These are phyloP conservation scores for Yamadazyma ubonensis DNA, from an alignment of 805 yeast species.

Conservation along the genomic window DNA sequence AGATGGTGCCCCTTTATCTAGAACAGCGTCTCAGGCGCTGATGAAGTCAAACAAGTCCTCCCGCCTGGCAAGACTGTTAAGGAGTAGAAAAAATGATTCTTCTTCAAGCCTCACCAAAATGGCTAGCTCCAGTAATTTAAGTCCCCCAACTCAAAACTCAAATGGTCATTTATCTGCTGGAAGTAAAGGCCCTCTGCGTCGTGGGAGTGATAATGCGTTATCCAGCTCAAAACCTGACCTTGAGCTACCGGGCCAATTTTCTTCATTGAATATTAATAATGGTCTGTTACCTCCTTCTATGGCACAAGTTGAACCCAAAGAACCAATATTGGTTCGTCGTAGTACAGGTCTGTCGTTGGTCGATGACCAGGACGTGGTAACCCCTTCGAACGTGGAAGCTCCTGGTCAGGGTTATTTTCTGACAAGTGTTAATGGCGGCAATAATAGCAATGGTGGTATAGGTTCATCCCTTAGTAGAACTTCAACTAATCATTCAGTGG, in stretches of 20 bases:
- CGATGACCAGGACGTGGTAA: not conserved
- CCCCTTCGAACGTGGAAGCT: not conserved
- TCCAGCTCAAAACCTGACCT: not conserved
- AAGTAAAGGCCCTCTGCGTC: not conserved
- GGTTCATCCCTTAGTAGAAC: constrained; percentile 14
- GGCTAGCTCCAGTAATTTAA: constrained; percentile 3
- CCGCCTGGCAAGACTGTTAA: constrained; percentile 9
- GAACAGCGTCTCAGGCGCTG: constrained; percentile 56
- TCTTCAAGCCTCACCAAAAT: constrained; percentile 19
- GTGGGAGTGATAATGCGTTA: constrained; percentile 5
- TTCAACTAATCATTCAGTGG: constrained; percentile 18
- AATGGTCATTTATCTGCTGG: not conserved
- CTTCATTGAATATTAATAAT: constrained; percentile 9
- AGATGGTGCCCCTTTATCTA: constrained; percentile 47
- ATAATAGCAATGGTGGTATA: not conserved
- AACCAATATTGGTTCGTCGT: constrained; percentile 64
- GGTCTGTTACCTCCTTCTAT: constrained; percentile 59
- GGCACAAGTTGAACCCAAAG: constrained; percentile 68
- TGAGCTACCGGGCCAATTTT: constrained; percentile 17
- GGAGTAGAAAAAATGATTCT: constrained; percentile 13
- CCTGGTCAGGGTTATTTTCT: not conserved
- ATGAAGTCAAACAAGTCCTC: constrained; percentile 27
- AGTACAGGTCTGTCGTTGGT: constrained; percentile 40
- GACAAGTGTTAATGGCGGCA: not conserved
- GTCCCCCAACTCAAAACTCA: constrained; percentile 2